These are phyloP conservation scores for Leccinum sublutescens DNA, from an alignment of 768 basidiomycete species.

Conservation along the genomic window DNA sequence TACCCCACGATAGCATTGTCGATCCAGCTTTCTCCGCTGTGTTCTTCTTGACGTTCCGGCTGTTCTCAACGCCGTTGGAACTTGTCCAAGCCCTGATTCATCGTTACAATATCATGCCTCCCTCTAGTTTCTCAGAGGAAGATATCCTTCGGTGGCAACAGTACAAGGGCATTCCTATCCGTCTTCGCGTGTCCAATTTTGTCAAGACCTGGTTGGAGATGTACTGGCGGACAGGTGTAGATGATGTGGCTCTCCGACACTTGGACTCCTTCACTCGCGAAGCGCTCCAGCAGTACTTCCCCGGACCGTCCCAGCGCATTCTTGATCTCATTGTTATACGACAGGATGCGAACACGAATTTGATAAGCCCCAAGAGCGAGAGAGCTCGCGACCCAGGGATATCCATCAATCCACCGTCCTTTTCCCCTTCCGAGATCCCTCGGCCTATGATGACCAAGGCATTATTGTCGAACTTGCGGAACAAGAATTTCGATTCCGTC, in stretches of 20 bases:
- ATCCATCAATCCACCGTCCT: slow-evolving; percentile 61
- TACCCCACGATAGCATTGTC: slow-evolving; percentile 88
- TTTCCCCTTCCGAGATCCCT: slow-evolving; percentile 65
- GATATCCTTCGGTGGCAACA: slow-evolving; percentile 79
- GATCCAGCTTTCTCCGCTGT: slow-evolving; percentile 84
- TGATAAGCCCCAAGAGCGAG: slow-evolving; percentile 58
- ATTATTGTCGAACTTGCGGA: slow-evolving; percentile 64
- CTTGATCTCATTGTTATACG: slow-evolving; percentile 63
- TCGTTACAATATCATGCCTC: slow-evolving; percentile 81
- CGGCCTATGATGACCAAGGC: slow-evolving; percentile 84
- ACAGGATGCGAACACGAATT: slow-evolving; percentile 43
- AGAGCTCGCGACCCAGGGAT: slow-evolving; percentile 74
- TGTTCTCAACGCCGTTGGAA: slow-evolving; percentile 78
- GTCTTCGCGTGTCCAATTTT: slow-evolving; percentile 88
- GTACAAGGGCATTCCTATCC: slow-evolving; percentile 84
- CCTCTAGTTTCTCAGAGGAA: slow-evolving; percentile 52
- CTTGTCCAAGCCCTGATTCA: slow-evolving; percentile 74
- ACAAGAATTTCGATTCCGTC: slow-evolving; percentile 60
- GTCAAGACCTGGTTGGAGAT: slow-evolving; percentile 92
- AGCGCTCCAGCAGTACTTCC: slow-evolving; percentile 60
- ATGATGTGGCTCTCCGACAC: slow-evolving; percentile 59
- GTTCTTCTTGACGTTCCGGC: slow-evolving; percentile 94
- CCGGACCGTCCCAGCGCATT: slow-evolving; percentile 70
- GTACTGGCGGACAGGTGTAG: slow-evolving; percentile 81
- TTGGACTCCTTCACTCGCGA: slow-evolving; percentile 62